Evolutionary conservation across 2,329 filamentous ascomycete genomes (phyloP).

Genomic region (Colletotrichum somersetense): DNA sequence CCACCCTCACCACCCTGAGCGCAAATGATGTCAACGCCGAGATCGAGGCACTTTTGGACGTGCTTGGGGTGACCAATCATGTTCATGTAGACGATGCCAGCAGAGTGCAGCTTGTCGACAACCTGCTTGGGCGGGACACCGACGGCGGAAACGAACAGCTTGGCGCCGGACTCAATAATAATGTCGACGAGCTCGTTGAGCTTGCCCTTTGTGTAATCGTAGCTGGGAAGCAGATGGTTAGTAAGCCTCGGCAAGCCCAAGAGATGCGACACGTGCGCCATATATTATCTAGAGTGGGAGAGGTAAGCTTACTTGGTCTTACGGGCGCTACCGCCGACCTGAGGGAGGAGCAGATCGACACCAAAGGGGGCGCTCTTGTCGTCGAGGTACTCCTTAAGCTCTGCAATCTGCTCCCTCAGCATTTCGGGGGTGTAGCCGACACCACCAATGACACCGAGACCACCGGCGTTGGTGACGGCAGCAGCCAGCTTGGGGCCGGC

Average conservation of each 20-base stretch:
- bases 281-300: not conserved
- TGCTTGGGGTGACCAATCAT: constrained; percentile 99
- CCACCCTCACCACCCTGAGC: constrained; percentile 98
- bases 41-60: constrained; percentile 93
- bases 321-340: constrained; percentile 92
- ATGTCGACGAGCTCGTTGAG: constrained; percentile 90
- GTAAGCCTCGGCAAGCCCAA: not conserved
- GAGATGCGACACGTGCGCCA: not conserved
- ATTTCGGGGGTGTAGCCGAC: constrained; percentile 97
- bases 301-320: constrained; percentile 82
- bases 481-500: constrained; percentile 96
- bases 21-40: constrained; percentile 96
- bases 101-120: constrained; percentile 89
- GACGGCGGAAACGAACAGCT: constrained; percentile 96
- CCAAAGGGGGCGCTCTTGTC: constrained; percentile 97
- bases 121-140: constrained; percentile 91
- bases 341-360: constrained; percentile 91
- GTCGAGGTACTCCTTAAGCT: constrained; percentile 87
- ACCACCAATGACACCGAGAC: constrained; percentile 95
- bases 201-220: constrained; percentile 99
- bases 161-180: constrained; percentile 91
- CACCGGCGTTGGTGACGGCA: constrained; percentile 96
- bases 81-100: constrained; percentile 98
- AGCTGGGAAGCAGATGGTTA: constrained; percentile 69
- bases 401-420: constrained; percentile 93